A percentile compares a stretch with the other conserved stretches of the same genome.
phyloP scores from a whole-genome alignment of 371 early-diverging fungal species.

The Mortierella sp. region DNA sequence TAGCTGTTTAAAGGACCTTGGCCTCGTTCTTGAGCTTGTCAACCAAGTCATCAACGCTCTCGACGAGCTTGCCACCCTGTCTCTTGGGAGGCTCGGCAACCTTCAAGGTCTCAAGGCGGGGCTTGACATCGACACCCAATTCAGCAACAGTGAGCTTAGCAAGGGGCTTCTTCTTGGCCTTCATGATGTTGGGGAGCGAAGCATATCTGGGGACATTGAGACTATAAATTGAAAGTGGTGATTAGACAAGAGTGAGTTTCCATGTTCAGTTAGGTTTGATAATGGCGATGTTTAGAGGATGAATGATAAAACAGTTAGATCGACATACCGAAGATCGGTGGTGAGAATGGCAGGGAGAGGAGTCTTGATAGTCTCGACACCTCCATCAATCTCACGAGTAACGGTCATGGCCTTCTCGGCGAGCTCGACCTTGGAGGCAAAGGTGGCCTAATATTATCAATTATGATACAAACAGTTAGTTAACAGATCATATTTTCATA shows the following conservation, averaged over 20 bases:
- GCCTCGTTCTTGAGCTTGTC: slow-evolving; percentile 91
- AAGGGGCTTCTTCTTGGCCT: slow-evolving; percentile 99
- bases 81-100: slow-evolving; percentile 96
- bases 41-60: slow-evolving; percentile 93
- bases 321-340: slow-evolving; percentile 91
- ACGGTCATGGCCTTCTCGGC: slow-evolving; percentile 78
- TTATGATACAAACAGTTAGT: neutral
- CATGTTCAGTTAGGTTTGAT: neutral
- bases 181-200: slow-evolving; percentile 96
- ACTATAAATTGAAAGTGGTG: slow-evolving; percentile 54
- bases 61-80: slow-evolving; percentile 94
- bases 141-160: slow-evolving; percentile 83
- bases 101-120: slow-evolving; percentile 87
- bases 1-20: slow-evolving; percentile 48
- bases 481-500: neutral
- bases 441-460: slow-evolving; percentile 78
- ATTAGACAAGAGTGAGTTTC: neutral
- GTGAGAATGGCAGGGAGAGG: slow-evolving; percentile 94
- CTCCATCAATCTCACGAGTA: slow-evolving; percentile 97
- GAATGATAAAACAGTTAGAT: neutral
- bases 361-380: slow-evolving; percentile 92
- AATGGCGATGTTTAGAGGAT: neutral
- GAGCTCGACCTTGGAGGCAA: slow-evolving; percentile 96
- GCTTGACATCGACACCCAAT: slow-evolving; percentile 88
- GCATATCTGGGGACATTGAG: slow-evolving; percentile 97